A percentile compares a stretch with the other conserved stretches of the same genome.
These are phyloP conservation scores for Carex myosuroides DNA, from an alignment of 176 grass and related monocot genomes.

Conservation along the genomic window DNA sequence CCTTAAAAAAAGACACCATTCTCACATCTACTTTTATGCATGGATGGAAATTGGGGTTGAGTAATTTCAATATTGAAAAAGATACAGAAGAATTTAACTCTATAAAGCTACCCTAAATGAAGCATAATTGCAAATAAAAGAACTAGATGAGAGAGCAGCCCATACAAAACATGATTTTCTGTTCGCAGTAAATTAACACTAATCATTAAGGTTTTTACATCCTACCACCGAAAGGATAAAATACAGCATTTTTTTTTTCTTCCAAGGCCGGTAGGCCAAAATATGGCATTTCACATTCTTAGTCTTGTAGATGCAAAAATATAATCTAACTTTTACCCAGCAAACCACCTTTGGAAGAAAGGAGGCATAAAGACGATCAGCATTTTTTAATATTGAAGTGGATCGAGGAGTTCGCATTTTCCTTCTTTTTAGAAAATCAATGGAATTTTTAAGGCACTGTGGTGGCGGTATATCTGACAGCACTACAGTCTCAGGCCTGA, in stretches of 20 bases:
- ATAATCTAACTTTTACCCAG: constrained; percentile 22
- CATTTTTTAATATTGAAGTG: constrained; percentile 27
- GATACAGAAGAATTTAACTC: neutral
- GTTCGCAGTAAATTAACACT: neutral
- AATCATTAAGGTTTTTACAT: too few relatives aligned
- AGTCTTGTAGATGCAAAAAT: neutral
- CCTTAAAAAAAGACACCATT: too few relatives aligned
- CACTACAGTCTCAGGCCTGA: constrained; percentile 72
- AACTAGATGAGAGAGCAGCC: neutral
- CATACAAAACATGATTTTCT: neutral
- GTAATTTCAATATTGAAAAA: neutral
- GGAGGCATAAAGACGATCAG: constrained; percentile 24
- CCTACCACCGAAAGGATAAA: neutral
- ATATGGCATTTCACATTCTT: neutral
- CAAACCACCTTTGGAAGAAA: constrained; percentile 32
- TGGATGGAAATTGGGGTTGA: neutral
- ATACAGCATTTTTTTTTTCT: too few relatives aligned
- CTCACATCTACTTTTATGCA: neutral
- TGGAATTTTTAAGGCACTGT: constrained; percentile 45
- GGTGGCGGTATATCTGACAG: constrained; percentile 53
- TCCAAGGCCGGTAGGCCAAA: too few relatives aligned
- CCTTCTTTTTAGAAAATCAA: constrained; percentile 61
- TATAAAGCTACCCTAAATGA: neutral
- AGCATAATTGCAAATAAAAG: neutral
- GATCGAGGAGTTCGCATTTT: constrained; percentile 40